These are phyloP conservation scores for Dalbergia oliveri DNA, from an alignment of 306 rosid species.

Conservation along the genomic window DNA sequence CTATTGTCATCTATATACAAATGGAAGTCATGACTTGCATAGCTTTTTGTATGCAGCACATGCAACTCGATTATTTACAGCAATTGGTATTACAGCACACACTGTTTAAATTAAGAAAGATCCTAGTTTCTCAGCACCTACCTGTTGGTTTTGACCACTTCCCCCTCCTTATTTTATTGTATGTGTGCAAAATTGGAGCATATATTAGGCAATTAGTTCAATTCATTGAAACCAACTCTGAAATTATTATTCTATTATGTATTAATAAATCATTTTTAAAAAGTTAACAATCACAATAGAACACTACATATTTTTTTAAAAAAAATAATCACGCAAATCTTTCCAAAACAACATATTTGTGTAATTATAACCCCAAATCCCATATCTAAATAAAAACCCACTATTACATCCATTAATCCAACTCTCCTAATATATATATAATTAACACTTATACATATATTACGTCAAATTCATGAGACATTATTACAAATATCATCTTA, in stretches of 20 bases:
- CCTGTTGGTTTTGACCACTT: conserved; percentile 16
- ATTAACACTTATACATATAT: too few species aligned
- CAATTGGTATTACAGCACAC: conserved; percentile 9
- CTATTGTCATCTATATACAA: not conserved
- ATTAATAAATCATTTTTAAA: not conserved
- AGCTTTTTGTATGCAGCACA: conserved; percentile 36
- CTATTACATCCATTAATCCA: too few species aligned
- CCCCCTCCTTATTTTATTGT: conserved; percentile 9
- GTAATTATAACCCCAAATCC: too few species aligned
- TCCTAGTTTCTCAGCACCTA: not conserved
- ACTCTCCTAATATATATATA: too few species aligned
- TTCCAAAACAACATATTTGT: too few species aligned
- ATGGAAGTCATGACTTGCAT: conserved; percentile 36
- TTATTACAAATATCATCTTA: too few species aligned
- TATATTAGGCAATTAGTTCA: not conserved
- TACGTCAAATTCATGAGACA: too few species aligned
- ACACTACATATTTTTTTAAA: too few species aligned
- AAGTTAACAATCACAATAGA: too few species aligned
- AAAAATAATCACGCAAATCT: too few species aligned
- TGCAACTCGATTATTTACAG: conserved; percentile 36
- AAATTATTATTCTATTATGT: not conserved
- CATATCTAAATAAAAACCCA: too few species aligned
- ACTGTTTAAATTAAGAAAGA: conserved; percentile 5
- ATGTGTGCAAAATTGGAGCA: not conserved
- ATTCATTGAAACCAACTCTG: not conserved